Evolutionary conservation across 176 grass and related monocot species (phyloP).

Genomic region (Olyra latifolia): DNA sequence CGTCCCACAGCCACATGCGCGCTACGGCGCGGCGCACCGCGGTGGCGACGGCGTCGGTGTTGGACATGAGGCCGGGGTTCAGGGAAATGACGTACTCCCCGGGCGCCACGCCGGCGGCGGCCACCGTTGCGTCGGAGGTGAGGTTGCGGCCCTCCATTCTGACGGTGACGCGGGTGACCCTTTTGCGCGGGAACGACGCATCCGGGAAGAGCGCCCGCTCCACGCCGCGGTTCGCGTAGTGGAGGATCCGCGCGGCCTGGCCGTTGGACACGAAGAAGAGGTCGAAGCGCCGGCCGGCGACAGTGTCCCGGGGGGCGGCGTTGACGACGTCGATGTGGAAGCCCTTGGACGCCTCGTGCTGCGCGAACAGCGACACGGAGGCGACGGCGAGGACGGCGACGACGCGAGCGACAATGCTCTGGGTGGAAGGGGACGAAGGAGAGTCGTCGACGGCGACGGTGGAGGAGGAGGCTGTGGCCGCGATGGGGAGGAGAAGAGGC

Average conservation of each 20-base stretch:
- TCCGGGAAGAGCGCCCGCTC: constrained; percentile 70
- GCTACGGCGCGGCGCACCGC: constrained; percentile 58
- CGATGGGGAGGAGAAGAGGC: constrained; percentile 50
- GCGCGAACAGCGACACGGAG: constrained; percentile 53
- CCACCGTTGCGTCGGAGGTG: constrained; percentile 23
- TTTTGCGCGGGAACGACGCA: constrained; percentile 49
- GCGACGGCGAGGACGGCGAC: constrained; percentile 31
- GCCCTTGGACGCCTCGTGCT: constrained; percentile 52
- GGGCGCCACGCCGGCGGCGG: neutral
- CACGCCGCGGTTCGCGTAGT: constrained; percentile 47
- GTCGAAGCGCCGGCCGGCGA: constrained; percentile 47
- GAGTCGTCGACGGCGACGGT: neutral
- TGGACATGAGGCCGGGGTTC: constrained; percentile 44
- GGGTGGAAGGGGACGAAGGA: neutral
- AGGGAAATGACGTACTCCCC: constrained; percentile 52
- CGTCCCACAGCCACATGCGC: constrained; percentile 71
- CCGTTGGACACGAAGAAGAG: constrained; percentile 76
- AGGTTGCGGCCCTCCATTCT: constrained; percentile 39
- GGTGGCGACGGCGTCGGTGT: constrained; percentile 9
- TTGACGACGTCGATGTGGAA: constrained; percentile 48
- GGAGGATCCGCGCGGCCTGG: constrained; percentile 49
- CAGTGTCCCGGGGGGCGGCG: neutral
- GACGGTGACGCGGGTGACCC: constrained; percentile 54
- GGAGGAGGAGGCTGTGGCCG: constrained; percentile 5
- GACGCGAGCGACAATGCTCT: constrained; percentile 49